These are phyloP conservation scores for Coniella lustricola DNA, from an alignment of 2,329 filamentous ascomycete genomes.

Conservation along the genomic window DNA sequence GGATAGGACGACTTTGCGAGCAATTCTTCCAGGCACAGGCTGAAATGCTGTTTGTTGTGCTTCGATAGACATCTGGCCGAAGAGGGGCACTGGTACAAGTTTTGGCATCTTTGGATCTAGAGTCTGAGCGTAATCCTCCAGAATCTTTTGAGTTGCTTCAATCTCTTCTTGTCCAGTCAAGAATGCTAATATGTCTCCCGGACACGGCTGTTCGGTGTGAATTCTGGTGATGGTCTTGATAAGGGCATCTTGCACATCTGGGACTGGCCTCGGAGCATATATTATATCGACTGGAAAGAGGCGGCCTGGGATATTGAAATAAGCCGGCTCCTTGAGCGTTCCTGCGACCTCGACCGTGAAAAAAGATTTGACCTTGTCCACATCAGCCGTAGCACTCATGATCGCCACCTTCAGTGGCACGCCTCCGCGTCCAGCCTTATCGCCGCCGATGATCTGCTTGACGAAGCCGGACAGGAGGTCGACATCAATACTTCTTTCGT, in stretches of 20 bases:
- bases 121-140: slow-evolving; percentile 70
- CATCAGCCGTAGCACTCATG: slow-evolving; percentile 95
- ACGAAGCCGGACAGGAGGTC: slow-evolving; percentile 87
- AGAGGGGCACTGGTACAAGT: slow-evolving; percentile 69
- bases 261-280: slow-evolving; percentile 66
- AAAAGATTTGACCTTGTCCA: slow-evolving; percentile 69
- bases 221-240: slow-evolving; percentile 79
- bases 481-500: slow-evolving; percentile 91
- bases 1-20: slow-evolving; percentile 81
- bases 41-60: slow-evolving; percentile 83
- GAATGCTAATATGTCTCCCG: slow-evolving; percentile 89
- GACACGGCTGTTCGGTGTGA: slow-evolving; percentile 80
- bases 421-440: slow-evolving; percentile 59
- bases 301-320: slow-evolving; percentile 70
- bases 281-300: slow-evolving; percentile 77
- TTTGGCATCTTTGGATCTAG: slow-evolving; percentile 71
- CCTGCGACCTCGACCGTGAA: slow-evolving; percentile 40
- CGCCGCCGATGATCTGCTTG: slow-evolving; percentile 62
- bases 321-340: slow-evolving; percentile 17
- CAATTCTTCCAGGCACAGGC: slow-evolving; percentile 61
- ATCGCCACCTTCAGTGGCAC: slow-evolving; percentile 79
- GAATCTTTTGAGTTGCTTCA: slow-evolving; percentile 68
- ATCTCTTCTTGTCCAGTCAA: slow-evolving; percentile 91
- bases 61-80: slow-evolving; percentile 80
- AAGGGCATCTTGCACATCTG: slow-evolving; percentile 75